Evolutionary conservation across 192 early-diverging fungal genomes (phyloP).

Genomic region (Backusella australiensis): DNA sequence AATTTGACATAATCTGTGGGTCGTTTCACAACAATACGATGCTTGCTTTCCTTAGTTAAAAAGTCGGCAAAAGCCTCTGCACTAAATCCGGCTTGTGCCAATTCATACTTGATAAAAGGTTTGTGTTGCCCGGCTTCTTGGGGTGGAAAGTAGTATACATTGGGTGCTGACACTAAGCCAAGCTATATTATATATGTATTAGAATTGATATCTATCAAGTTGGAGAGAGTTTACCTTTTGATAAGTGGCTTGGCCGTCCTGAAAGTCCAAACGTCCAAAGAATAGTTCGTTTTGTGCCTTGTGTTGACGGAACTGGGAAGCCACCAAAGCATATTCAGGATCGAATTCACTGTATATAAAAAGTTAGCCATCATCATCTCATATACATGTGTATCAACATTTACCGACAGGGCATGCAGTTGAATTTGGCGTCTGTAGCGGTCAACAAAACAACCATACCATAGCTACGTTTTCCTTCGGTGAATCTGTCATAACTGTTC

Average conservation of each 20-base stretch:
- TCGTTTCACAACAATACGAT: slow-evolving; percentile 37
- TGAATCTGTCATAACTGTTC: slow-evolving; percentile 50
- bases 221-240: slow-evolving; percentile 43
- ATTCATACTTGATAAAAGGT: slow-evolving; percentile 59
- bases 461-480: slow-evolving; percentile 64
- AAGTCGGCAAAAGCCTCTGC: slow-evolving; percentile 65
- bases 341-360: slow-evolving; percentile 58
- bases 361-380: not conserved
- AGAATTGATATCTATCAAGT: not conserved
- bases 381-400: not conserved
- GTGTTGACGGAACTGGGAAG: slow-evolving; percentile 44
- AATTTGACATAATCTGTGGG: slow-evolving; percentile 59
- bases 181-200: slow-evolving; percentile 32
- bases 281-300: slow-evolving; percentile 42
- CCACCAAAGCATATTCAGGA: slow-evolving; percentile 61
- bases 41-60: slow-evolving; percentile 39
- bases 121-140: slow-evolving; percentile 43
- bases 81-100: slow-evolving; percentile 51
- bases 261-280: slow-evolving; percentile 67
- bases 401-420: slow-evolving; percentile 73
- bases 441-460: slow-evolving; percentile 66
- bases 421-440: slow-evolving; percentile 56
- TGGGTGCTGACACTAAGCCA: slow-evolving; percentile 58
- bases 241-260: slow-evolving; percentile 60
- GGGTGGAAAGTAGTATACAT: slow-evolving; percentile 64